Base-by-base conservation (phyloP, 257 asterid species). In the Nyctanthes arbortristis region DNA sequence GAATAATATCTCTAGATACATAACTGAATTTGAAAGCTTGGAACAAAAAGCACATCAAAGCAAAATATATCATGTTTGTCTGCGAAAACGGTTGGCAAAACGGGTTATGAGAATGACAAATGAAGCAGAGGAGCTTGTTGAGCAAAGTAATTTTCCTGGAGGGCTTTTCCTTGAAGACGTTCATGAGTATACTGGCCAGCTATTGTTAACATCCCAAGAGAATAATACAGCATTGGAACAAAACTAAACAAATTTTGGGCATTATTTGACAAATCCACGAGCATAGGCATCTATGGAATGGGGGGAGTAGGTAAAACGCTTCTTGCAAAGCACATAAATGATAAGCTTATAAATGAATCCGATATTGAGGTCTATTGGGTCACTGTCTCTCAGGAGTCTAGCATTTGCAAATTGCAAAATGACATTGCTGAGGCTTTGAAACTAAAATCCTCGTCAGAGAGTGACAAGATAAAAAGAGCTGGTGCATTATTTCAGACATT, bases 241-340 rank as follows among this genome's bases (percentile, higher is more conserved):
- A 40, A 77, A 67, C 55, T 63, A 1, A 18, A 60, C 33, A 22
- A 49, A 57, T 11, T 78, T 64, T 78, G 76, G 79, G 5, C 45
- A 7, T 73, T 75, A 58, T 64, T 78, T 43, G 73, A 49, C 35
- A 59, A 24, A 2, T 70, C 40, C 39, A 22, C 39, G 36, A 14
- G 33, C 4, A 65, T 73, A 34, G 82, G 82, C 64, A 69, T 78
- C 58, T 78, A 78, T 73, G 82, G 82, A n/a, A 69, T 73, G 71
- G 77, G 59, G 39, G 75, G 78, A 27, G 72, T 68, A 5, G 81
- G 81, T 7, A 73, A 77, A 66, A 77, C 82, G 10, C 69, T 70
- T 24, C 32, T 78, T 16, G 82, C 76, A 13, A 73, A 56, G 66
- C 69, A 39, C 16, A 78, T 78, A 58, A 63, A 73, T 59, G 68